A percentile compares a stretch with the other conserved stretches of the same genome.
Evolutionary conservation across 139 green algal genomes (phyloP).

Genomic region (Chlamydomonas asymmetrica): DNA sequence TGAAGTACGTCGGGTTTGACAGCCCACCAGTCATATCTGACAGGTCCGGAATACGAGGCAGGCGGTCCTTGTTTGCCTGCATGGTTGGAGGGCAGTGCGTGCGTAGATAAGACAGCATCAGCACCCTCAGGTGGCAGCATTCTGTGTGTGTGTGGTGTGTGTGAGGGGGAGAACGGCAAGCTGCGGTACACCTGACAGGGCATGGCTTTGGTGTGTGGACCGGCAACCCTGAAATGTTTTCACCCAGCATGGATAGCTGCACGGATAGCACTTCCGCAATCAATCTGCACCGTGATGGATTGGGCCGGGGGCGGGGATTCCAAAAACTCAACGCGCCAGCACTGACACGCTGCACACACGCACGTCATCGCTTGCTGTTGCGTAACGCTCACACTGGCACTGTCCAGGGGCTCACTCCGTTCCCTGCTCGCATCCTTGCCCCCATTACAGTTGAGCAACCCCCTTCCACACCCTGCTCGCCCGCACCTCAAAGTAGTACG

Average conservation of each 20-base stretch:
- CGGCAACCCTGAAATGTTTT: background rate
- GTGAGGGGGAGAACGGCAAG: background rate
- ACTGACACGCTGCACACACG: background rate
- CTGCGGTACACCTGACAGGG: background rate
- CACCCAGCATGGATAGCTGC: background rate
- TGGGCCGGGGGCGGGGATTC: background rate
- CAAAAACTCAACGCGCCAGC: background rate
- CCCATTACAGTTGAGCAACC: background rate
- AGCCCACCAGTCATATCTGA: constrained; percentile 53
- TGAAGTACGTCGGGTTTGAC: constrained; percentile 56
- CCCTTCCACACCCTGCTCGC: background rate
- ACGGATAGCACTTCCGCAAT: background rate
- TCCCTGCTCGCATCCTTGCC: background rate
- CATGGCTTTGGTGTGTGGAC: no score
- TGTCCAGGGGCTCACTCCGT: background rate
- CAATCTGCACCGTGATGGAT: background rate
- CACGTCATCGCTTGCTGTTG: background rate
- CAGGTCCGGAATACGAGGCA: constrained; percentile 47
- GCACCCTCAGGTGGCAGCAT: background rate
- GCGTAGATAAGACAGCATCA: background rate
- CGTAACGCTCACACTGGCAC: background rate
- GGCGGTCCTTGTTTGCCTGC: constrained; percentile 33
- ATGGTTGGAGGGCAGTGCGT: constrained; percentile 21
- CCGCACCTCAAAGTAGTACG: constrained; percentile 15
- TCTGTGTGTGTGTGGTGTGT: background rate